Base-by-base conservation (phyloP, 805 yeast genomes). In the Starmera dryadoides region DNA sequence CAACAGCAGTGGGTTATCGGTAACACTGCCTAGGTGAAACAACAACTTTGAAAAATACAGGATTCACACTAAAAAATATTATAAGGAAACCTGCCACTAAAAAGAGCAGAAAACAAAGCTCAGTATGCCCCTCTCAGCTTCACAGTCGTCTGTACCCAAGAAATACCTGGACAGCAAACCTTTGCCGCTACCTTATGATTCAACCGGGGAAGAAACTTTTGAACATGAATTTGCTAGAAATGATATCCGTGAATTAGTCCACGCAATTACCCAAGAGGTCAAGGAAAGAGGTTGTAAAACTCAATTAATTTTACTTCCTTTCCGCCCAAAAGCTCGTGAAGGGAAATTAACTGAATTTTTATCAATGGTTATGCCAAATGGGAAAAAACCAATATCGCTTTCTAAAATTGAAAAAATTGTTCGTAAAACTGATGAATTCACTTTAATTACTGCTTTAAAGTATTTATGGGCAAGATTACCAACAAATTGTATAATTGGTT, bases 381-480 rank as follows among this genome's bases (percentile, higher is more conserved):
- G 86, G 0, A 62, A 71, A 11, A 53, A 55, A 29, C 67, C 70
- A 20, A 62, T 81, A 19, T 52, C 68, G 2, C 66, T 68, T 7
- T 69, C 69, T 22, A 60, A 62, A 5, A 52, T 77, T 30, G 62
- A 66, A 30, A 58, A 64, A 21, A 64, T 71, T 2, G 66, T 84
- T 5, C 57, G 67, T 35, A 52, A 64, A 36, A 69, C 80, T 0
- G 87, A 85, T 47, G 86, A 78, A 40, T 80, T 75, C 56, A 81
- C 89, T 1, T 62, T 88, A 31, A 77, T 84, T 29, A 73, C 86
- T 41, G 81, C 81, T 1, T 64, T 88, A 42, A 87, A 86, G 55
- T 88, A 85, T 61, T 66, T 86, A 34, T 88, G 97, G 97, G 76
- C 89, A 43, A 68, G 97, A 42, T 60, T 89, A 17, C 91, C 91